Evolutionary conservation across 495 filamentous ascomycete genomes (phyloP), one percentile per base, ranked within the genome.

Genomic region (Acidiella bohemica): DNA sequence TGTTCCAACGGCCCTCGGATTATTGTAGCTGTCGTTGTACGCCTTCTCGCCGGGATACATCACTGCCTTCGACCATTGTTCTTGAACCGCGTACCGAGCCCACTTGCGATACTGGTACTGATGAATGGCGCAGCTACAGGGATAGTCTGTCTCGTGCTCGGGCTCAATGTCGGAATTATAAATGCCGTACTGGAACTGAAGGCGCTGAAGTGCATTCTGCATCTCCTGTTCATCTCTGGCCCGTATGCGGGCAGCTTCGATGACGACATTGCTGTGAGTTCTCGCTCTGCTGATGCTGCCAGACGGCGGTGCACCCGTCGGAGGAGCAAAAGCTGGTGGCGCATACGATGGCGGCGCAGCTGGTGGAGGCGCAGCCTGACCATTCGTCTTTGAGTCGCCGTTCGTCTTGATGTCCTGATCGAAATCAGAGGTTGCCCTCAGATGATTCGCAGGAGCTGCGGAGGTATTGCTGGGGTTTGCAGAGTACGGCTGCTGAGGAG

Each of bases 131-230:
- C 45, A 48, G 5, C 23, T 20, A 25, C 45, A 48, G n/a, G 13
- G 22, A 39, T 42, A 48, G 10, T 58, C 55, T 5, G 50, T 47
- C 8, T 66, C 60, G 37, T 66, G 64, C 35, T 68, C 66, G 12
- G 66, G 66, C 36, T 68, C 66, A 34, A 68, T 65, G 29, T 68
- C 66, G 22, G 51, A 51, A 38, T 68, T 67, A 47, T 59, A 68
- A 14, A 68, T 67, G 5, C 39, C 34, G 47, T 55, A 54, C 13
- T 38, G 10, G 8, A 44, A 40, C 33, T 67, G 64, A 10, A 65
- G 42, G 16, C 24, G 50, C 33, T 63, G 63, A 8, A 67, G 51
- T 41, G 50, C 20, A 30, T 56, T 56, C 34, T 64, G 61, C 59
- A 67, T 66, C 21, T 64, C 52, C 58, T 65, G 61, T 58, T 67